Evolutionary conservation across 768 basidiomycete genomes (phyloP).

Genomic region (Kwoniella dendrophila): DNA sequence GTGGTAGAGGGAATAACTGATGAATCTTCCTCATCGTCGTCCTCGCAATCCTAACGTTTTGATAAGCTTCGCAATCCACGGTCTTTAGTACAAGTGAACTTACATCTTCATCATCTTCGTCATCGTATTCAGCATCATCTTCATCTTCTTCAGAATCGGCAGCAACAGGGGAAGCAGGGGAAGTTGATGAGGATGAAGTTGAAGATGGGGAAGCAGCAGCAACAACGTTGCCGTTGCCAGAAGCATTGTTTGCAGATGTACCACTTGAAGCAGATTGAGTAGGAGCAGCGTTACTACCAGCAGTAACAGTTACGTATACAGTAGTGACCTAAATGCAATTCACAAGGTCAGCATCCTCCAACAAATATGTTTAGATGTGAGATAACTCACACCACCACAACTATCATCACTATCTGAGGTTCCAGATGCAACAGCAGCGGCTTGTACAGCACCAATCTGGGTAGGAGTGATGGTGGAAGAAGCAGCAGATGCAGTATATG

Average conservation of each 20-base stretch:
- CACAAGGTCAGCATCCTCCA: neutral
- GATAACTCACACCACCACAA: constrained; percentile 38
- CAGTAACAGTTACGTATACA: constrained; percentile 37
- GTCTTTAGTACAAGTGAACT: neutral
- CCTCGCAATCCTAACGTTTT: constrained; percentile 13
- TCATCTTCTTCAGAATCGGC: constrained; percentile 13
- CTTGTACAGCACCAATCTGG: constrained; percentile 15
- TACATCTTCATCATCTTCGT: too few species aligned
- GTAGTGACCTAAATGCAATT: constrained; percentile 26
- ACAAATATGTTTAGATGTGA: neutral
- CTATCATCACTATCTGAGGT: constrained; percentile 11
- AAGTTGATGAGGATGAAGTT: constrained; percentile 4
- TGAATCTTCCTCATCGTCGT: constrained; percentile 22
- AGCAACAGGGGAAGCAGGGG: neutral
- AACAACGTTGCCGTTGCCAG: constrained; percentile 10
- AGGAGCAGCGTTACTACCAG: constrained; percentile 6
- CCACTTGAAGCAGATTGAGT: constrained; percentile 6
- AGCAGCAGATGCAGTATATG: neutral
- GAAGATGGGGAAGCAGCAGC: constrained; percentile 13
- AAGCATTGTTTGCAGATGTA: neutral
- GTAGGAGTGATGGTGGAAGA: constrained; percentile 5
- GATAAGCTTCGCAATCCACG: neutral
- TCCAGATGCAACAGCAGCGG: constrained; percentile 6
- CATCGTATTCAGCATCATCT: constrained; percentile 17
- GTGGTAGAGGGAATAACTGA: neutral